Percentiles rank a stretch among this genome's conserved stretches.
These are phyloP conservation scores for Beauveria pseudobassiana DNA, from an alignment of 2,329 filamentous ascomycete genomes.

Conservation along the genomic window DNA sequence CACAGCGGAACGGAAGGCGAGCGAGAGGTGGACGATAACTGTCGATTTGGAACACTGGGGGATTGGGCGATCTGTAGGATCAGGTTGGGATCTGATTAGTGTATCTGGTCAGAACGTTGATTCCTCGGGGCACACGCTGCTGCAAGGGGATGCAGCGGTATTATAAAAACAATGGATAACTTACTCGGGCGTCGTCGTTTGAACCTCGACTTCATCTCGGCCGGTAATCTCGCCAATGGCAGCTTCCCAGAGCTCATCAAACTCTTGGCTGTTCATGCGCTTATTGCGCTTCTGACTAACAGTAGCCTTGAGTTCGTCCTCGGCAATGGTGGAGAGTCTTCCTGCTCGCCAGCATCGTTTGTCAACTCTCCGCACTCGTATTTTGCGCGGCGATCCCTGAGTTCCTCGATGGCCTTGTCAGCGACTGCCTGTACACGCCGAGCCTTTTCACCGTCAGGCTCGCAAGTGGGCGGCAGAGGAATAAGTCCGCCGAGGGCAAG, in stretches of 20 bases:
- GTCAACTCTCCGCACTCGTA: slow-evolving; percentile 78
- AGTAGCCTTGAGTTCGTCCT: slow-evolving; percentile 69
- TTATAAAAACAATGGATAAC: slow-evolving; percentile 27
- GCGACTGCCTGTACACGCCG: slow-evolving; percentile 80
- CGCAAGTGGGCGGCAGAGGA: slow-evolving; percentile 83
- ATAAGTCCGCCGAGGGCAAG: slow-evolving; percentile 72
- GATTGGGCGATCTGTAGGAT: slow-evolving; percentile 64
- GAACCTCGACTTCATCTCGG: slow-evolving; percentile 52
- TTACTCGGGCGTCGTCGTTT: slow-evolving; percentile 39
- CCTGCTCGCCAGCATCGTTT: slow-evolving; percentile 51
- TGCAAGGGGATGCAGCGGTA: slow-evolving; percentile 11
- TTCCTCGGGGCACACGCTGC: slow-evolving; percentile 3
- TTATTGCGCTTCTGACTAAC: slow-evolving; percentile 71
- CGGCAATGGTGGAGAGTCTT: slow-evolving; percentile 50
- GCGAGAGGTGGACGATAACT: slow-evolving; percentile 83
- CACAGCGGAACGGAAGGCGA: slow-evolving; percentile 78
- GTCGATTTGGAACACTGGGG: slow-evolving; percentile 52
- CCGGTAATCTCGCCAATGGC: slow-evolving; percentile 65
- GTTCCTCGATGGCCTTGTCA: slow-evolving; percentile 77
- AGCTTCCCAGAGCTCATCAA: slow-evolving; percentile 77
- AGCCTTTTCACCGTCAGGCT: slow-evolving; percentile 89
- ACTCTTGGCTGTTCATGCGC: slow-evolving; percentile 78
- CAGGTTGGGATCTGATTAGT: slow-evolving; percentile 83
- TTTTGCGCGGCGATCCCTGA: slow-evolving; percentile 77
- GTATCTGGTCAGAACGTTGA: slow-evolving; percentile 42